Evolutionary conservation across 179 eudicot species (phyloP).

Genomic region (Pouteria campechiana): DNA sequence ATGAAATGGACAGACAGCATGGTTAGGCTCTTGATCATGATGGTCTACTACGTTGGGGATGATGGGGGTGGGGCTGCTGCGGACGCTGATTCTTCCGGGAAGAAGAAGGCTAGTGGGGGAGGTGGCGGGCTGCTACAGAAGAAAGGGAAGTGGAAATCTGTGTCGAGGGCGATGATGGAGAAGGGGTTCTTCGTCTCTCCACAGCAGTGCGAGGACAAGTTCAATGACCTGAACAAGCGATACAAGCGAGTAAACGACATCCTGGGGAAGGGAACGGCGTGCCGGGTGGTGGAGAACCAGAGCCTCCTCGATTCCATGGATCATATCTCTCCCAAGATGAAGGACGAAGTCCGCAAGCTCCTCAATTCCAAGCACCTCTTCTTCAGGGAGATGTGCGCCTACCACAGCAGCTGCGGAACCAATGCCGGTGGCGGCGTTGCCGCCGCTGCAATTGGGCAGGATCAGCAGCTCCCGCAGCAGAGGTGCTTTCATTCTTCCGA

Average conservation of each 20-base stretch:
- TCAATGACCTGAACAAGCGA: slow-evolving; percentile 78
- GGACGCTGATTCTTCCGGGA: slow-evolving; percentile 22
- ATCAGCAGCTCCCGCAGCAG: slow-evolving; percentile 10
- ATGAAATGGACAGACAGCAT: slow-evolving; percentile 88
- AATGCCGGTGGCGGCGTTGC: slow-evolving; percentile 2
- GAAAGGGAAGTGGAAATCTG: slow-evolving; percentile 94
- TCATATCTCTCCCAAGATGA: slow-evolving; percentile 37
- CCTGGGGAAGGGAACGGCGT: slow-evolving; percentile 65
- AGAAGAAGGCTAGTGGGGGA: slow-evolving; percentile 11
- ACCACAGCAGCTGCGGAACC: slow-evolving; percentile 62
- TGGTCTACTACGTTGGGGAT: slow-evolving; percentile 70
- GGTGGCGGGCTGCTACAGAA: slow-evolving; percentile 43
- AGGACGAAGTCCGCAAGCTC: slow-evolving; percentile 64
- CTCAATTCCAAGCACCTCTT: slow-evolving; percentile 81
- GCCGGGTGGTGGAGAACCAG: slow-evolving; percentile 73
- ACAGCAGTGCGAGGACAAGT: slow-evolving; percentile 87
- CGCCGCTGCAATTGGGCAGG: slow-evolving; percentile 8
- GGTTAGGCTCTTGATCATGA: slow-evolving; percentile 71
- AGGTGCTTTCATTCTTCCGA: slow-evolving; percentile 28
- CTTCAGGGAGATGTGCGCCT: slow-evolving; percentile 87
- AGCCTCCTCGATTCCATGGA: slow-evolving; percentile 60
- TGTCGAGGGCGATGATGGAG: slow-evolving; percentile 83
- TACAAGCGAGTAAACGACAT: slow-evolving; percentile 84
- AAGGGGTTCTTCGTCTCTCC: slow-evolving; percentile 79
- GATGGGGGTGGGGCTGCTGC: slow-evolving; percentile 30